phyloP scores from a whole-genome alignment of 2,329 filamentous ascomycete species.

The Westerdykella aurantiaca region DNA sequence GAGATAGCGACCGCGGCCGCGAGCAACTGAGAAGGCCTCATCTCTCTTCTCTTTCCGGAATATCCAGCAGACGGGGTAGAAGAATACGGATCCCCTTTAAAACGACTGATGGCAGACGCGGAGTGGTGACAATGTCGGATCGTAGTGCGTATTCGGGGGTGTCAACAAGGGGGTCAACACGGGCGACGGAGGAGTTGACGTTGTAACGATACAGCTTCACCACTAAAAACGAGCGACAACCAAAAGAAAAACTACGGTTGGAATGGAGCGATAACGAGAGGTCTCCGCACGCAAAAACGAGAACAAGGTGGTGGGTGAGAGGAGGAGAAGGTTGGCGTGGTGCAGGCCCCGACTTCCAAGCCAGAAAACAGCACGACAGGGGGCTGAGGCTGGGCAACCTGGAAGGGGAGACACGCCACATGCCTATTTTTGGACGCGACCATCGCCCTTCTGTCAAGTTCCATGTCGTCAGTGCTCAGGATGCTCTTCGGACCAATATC shows the following conservation, averaged over 20 bases:
- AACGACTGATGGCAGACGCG: too few species aligned
- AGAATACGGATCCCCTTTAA: too few species aligned
- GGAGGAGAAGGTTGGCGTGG: neutral
- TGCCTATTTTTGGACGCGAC: neutral
- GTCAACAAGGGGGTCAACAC: neutral
- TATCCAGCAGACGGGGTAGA: too few species aligned
- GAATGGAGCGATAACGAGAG: neutral
- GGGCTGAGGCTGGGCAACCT: neutral
- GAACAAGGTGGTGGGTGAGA: neutral
- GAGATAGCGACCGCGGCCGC: conserved; percentile 35
- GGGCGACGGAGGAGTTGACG: neutral
- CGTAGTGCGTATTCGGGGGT: neutral
- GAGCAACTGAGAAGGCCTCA: conserved; percentile 37
- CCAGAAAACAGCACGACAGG: neutral
- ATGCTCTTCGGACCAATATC: too few species aligned
- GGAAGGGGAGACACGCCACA: neutral
- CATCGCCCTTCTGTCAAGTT: neutral
- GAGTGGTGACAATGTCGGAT: too few species aligned
- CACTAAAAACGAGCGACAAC: neutral
- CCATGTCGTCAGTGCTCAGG: neutral
- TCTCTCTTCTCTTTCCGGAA: conserved; percentile 4
- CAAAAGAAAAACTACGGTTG: neutral
- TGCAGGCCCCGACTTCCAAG: neutral
- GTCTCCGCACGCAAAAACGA: neutral
- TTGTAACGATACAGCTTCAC: too few species aligned